phyloP scores from a whole-genome alignment of 352 stramenopile genomes.

The Pythium volutum region DNA sequence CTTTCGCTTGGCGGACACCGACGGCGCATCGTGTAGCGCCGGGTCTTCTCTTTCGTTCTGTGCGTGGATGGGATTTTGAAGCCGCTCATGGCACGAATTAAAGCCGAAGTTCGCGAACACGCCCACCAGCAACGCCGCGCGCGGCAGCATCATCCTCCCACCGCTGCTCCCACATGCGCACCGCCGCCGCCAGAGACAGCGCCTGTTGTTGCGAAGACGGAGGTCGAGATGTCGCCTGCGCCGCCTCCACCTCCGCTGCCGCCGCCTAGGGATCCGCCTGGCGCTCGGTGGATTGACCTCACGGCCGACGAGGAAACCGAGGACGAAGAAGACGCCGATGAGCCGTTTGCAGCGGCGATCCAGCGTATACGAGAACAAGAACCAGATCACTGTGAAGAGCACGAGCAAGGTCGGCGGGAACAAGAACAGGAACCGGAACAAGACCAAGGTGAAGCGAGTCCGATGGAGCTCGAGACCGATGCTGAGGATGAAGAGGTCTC shows the following conservation, averaged over 20 bases:
- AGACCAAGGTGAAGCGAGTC: conserved; percentile 13
- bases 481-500: not conserved
- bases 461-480: not conserved
- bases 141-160: not conserved
- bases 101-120: conserved; percentile 11
- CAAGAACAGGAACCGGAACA: not conserved
- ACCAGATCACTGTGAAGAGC: too few relatives aligned
- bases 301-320: conserved; percentile 50
- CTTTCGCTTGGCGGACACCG: not conserved
- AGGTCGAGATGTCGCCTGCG: not conserved
- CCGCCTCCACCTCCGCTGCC: not conserved
- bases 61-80: not conserved
- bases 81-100: conserved; percentile 16
- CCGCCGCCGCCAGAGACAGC: not conserved
- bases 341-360: conserved; percentile 3
- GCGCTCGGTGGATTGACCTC: conserved; percentile 41
- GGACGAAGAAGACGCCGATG: conserved; percentile 46
- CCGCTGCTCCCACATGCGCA: not conserved
- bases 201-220: not conserved
- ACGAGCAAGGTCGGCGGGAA: not conserved
- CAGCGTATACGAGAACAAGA: not conserved
- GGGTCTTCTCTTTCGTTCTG: conserved; percentile 5
- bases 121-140: not conserved
- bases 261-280: not conserved
- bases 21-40: not conserved